These are phyloP conservation scores for Trametopsis cervina DNA, from an alignment of 768 basidiomycete species.

Conservation along the genomic window DNA sequence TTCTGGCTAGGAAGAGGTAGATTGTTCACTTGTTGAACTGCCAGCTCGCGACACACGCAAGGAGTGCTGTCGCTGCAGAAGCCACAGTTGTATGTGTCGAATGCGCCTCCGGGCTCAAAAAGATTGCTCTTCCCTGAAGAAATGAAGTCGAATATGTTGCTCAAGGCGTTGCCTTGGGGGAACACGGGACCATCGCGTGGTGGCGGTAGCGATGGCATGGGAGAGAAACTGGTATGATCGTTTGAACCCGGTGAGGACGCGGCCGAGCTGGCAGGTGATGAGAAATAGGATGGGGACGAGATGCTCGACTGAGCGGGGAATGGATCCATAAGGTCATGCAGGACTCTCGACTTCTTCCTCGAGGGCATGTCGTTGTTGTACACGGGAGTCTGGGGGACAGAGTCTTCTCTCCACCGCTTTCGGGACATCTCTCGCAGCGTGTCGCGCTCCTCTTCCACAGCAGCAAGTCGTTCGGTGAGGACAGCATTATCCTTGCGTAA, in stretches of 20 bases:
- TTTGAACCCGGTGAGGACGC: slow-evolving; percentile 45
- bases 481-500: slow-evolving; percentile 60
- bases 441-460: slow-evolving; percentile 21
- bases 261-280: slow-evolving; percentile 26
- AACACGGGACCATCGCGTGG: slow-evolving; percentile 23
- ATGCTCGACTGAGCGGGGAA: slow-evolving; percentile 5
- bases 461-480: slow-evolving; percentile 39
- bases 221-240: slow-evolving; percentile 25
- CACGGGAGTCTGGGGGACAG: slow-evolving; percentile 27
- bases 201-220: slow-evolving; percentile 21
- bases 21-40: slow-evolving; percentile 35
- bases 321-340: slow-evolving; percentile 18
- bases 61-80: slow-evolving; percentile 64
- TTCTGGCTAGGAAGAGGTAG: slow-evolving; percentile 18
- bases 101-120: slow-evolving; percentile 23
- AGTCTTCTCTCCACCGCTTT: slow-evolving; percentile 56
- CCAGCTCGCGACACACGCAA: slow-evolving; percentile 74
- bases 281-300: slow-evolving; percentile 11
- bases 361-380: slow-evolving; percentile 20
- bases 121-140: slow-evolving; percentile 22
- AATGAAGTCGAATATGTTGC: slow-evolving; percentile 32
- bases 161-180: slow-evolving; percentile 26
- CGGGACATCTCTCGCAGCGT: slow-evolving; percentile 30
- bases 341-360: slow-evolving; percentile 34
- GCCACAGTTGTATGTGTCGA: slow-evolving; percentile 58